Evolutionary conservation across 352 stramenopile genomes (phyloP), one percentile per base, ranked within the genome.

Genomic region (Phytophthora capsici): DNA sequence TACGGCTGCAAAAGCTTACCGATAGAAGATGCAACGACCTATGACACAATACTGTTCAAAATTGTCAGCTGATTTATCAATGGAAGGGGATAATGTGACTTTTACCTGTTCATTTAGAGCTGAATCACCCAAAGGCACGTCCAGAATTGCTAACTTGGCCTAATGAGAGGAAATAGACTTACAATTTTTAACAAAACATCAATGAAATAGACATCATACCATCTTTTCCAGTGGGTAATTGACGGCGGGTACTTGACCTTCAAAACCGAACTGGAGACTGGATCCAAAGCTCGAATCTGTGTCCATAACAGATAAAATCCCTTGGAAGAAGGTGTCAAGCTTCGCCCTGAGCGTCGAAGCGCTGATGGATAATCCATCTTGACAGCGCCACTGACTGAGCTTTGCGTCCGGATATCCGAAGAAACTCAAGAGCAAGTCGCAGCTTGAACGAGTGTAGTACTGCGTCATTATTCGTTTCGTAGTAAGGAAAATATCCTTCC

Each of bases 231-330:
- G 61, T 1, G 77, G 80, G 20, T 82, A 89, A 20, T 80, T 76
- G 17, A 75, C 43, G 9, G 52, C 66, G 14, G 77, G 80, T 0
- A 87, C 69, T 7, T 49, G 69, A 7, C 80, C 77, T 32, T 74
- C 51, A 40, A 89, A 80, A 8, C 64, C 71, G 30, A 86, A 85
- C 16, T 89, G 80, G 14, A 89, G 48, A 17, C 81, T 70, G n/a
- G n/a, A n/a, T n/a, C n/a, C n/a, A n/a, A n/a, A n/a, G n/a, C n/a
- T n/a, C n/a, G n/a, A n/a, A n/a, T n/a, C n/a, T n/a, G 13, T 70
- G 79, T 37, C 25, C n/a, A n/a, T n/a, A n/a, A n/a, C n/a, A n/a
- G n/a, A n/a, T n/a, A n/a, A n/a, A n/a, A n/a, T n/a, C n/a, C n/a
- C n/a, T n/a, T n/a, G n/a, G n/a, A n/a, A n/a, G n/a, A n/a, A n/a